These are phyloP conservation scores for Verruconis gallopava DNA, from an alignment of 2,329 filamentous ascomycete species.

Conservation along the genomic window DNA sequence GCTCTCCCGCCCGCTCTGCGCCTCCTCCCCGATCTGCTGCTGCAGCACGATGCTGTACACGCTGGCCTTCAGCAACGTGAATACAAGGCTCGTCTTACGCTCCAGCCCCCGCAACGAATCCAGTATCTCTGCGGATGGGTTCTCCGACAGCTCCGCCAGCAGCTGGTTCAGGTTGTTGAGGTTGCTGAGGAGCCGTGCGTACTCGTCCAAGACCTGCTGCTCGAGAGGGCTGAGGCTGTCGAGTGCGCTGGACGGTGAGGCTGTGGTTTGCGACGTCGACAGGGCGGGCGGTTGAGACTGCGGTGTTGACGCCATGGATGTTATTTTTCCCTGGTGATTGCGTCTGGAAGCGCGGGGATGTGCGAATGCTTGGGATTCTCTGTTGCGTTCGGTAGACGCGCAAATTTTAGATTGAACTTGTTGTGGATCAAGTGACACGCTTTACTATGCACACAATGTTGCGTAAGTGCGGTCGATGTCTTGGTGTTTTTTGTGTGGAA, in stretches of 20 bases:
- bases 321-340: background rate
- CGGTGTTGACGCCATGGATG: background rate
- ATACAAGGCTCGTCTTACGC: slow-evolving; percentile 87
- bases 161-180: slow-evolving; percentile 61
- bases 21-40: slow-evolving; percentile 64
- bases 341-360: background rate
- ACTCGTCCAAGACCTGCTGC: slow-evolving; percentile 91
- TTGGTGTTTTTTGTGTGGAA: too few relatives aligned
- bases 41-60: slow-evolving; percentile 98
- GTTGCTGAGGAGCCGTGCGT: slow-evolving; percentile 73
- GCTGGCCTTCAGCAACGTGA: slow-evolving; percentile 91
- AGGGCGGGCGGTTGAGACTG: background rate
- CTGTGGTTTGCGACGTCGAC: slow-evolving; percentile 7
- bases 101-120: slow-evolving; percentile 81
- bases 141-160: slow-evolving; percentile 56
- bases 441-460: too few relatives aligned
- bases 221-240: slow-evolving; percentile 58
- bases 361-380: too few relatives aligned
- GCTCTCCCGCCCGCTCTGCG: background rate
- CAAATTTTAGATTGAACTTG: too few relatives aligned
- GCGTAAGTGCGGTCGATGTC: too few relatives aligned
- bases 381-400: too few relatives aligned
- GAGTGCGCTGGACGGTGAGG: slow-evolving; percentile 7
- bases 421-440: too few relatives aligned
- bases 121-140: slow-evolving; percentile 55